phyloP scores from a whole-genome alignment of 108 stramenopile species.

The Chaetoceros tenuissimus region DNA sequence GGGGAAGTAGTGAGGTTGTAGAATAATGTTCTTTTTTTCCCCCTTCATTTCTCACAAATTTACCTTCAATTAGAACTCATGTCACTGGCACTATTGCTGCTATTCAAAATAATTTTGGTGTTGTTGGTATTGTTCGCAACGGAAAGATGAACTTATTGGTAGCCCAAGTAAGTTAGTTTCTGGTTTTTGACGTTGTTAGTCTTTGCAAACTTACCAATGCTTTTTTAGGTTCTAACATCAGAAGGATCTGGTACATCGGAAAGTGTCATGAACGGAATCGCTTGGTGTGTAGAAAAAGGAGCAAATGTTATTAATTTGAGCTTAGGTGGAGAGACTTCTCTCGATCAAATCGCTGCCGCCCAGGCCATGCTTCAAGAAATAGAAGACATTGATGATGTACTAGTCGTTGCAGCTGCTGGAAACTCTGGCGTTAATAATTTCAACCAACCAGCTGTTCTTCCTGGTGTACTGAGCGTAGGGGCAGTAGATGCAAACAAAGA shows the following conservation, averaged over 20 bases:
- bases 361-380: conserved; percentile 6
- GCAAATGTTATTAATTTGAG: conserved; percentile 34
- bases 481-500: conserved; percentile 20
- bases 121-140: conserved; percentile 6
- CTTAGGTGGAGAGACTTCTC: conserved; percentile 15
- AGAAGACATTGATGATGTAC: conserved; percentile 16
- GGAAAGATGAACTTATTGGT: conserved; percentile 2
- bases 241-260: too few relatives aligned
- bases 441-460: conserved; percentile 32
- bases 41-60: too few relatives aligned
- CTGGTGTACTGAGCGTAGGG: conserved; percentile 31
- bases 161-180: too few relatives aligned
- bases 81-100: conserved; percentile 30
- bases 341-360: too few relatives aligned
- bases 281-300: conserved; percentile 28
- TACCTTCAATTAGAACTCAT: conserved; percentile 27
- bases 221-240: too few relatives aligned
- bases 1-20: too few relatives aligned
- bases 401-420: conserved; percentile 39
- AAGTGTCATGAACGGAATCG: too few relatives aligned
- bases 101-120: conserved; percentile 14
- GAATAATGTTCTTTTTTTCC: too few relatives aligned
- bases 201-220: too few relatives aligned
- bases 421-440: conserved; percentile 19
- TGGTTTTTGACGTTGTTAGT: too few relatives aligned